These are phyloP conservation scores for Ogataea populi-albae DNA, from an alignment of 805 yeast species.

Conservation along the genomic window DNA sequence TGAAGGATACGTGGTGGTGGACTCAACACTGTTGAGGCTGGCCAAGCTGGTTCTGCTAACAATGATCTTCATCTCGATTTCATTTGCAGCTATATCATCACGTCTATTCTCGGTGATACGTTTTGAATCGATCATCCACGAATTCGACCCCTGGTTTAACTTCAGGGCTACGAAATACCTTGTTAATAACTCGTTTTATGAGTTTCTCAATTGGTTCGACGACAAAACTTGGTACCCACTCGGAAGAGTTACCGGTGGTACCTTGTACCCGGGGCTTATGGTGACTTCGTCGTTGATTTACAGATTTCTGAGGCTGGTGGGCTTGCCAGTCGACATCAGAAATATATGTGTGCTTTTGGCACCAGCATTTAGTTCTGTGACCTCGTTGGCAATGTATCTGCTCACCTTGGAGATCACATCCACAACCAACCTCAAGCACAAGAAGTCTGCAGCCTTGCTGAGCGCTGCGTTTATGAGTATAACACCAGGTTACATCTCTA, in stretches of 20 bases:
- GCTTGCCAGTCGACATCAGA: conserved; percentile 89
- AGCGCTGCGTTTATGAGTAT: conserved; percentile 95
- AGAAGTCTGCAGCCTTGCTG: conserved; percentile 73
- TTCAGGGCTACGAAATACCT: conserved; percentile 93
- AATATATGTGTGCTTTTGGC: conserved; percentile 95
- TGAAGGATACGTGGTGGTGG: conserved; percentile 28
- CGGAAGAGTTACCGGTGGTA: conserved; percentile 99
- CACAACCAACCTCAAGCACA: conserved; percentile 21
- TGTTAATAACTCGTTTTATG: conserved; percentile 78
- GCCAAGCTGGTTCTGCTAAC: conserved; percentile 50
- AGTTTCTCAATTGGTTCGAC: conserved; percentile 96
- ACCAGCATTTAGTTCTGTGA: conserved; percentile 91
- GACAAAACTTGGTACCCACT: conserved; percentile 99
- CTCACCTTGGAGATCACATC: conserved; percentile 87
- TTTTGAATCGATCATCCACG: conserved; percentile 95
- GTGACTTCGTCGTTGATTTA: conserved; percentile 92
- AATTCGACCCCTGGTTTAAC: conserved; percentile 96
- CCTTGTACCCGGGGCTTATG: conserved; percentile 97
- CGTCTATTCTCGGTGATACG: conserved; percentile 95
- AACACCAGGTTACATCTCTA: conserved; percentile 97
- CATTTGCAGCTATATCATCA: conserved; percentile 89
- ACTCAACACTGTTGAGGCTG: conserved; percentile 18
- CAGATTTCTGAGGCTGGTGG: conserved; percentile 59
- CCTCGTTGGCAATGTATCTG: conserved; percentile 85
- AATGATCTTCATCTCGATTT: conserved; percentile 68